Percentiles rank a stretch among this genome's conserved stretches.
Evolutionary conservation across 352 stramenopile genomes (phyloP).

Genomic region (Pythium utonaiense): DNA sequence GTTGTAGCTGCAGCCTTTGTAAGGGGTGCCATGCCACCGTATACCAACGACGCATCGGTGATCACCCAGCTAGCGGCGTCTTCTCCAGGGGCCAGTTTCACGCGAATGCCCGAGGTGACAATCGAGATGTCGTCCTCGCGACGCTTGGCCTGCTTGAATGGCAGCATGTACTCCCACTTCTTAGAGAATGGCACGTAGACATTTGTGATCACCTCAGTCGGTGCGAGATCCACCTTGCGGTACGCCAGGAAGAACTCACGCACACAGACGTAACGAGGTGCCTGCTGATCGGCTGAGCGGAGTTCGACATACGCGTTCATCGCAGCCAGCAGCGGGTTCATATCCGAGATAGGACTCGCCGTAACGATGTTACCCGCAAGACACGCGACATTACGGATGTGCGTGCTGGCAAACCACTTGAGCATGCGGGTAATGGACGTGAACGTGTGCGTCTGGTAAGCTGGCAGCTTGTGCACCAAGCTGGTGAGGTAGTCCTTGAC

Average conservation of each 20-base stretch:
- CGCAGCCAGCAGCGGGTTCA: slow-evolving; percentile 94
- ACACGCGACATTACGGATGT: slow-evolving; percentile 96
- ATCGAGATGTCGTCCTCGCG: slow-evolving; percentile 98
- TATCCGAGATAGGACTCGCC: slow-evolving; percentile 96
- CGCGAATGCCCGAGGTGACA: slow-evolving; percentile 91
- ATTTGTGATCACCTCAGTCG: slow-evolving; percentile 89
- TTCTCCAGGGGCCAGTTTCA: slow-evolving; percentile 43
- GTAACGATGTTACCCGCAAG: slow-evolving; percentile 96
- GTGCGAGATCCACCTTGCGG: slow-evolving; percentile 87
- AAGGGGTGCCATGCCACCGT: slow-evolving; percentile 67
- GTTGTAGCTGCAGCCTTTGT: slow-evolving; percentile 52
- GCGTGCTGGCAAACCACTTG: slow-evolving; percentile 96
- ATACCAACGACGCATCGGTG: slow-evolving; percentile 50
- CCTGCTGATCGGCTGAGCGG: slow-evolving; percentile 23
- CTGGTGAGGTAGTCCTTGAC: slow-evolving; percentile 60
- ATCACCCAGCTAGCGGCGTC: slow-evolving; percentile 68
- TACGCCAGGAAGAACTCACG: slow-evolving; percentile 95
- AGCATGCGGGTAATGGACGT: slow-evolving; percentile 87
- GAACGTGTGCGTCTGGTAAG: slow-evolving; percentile 49
- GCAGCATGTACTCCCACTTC: slow-evolving; percentile 90
- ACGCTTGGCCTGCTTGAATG: slow-evolving; percentile 95
- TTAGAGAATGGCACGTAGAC: slow-evolving; percentile 89
- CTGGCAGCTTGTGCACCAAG: slow-evolving; percentile 30
- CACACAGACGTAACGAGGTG: slow-evolving; percentile 53
- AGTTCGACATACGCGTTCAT: slow-evolving; percentile 81